These are phyloP conservation scores for Bacidia rubella DNA, from an alignment of 495 filamentous ascomycete genomes.

Conservation along the genomic window DNA sequence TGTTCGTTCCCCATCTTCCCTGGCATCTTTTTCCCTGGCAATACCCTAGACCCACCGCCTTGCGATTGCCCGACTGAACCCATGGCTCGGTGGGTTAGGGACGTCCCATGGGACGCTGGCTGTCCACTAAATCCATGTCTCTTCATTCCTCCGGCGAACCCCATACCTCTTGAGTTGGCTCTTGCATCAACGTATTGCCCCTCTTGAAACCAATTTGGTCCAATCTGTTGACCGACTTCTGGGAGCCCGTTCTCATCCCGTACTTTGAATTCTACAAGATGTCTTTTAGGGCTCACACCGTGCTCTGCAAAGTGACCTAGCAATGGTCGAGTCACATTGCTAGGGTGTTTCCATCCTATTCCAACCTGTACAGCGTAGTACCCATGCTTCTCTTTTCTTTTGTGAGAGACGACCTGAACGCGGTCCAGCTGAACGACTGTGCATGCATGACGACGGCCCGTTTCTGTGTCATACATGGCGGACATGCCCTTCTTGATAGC, in stretches of 20 bases:
- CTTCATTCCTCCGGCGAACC: conserved; percentile 97
- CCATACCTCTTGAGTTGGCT: conserved; percentile 67
- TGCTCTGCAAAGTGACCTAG: conserved; percentile 73
- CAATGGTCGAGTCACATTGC: conserved; percentile 63
- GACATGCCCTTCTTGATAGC: conserved; percentile 93
- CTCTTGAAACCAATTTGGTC: conserved; percentile 74
- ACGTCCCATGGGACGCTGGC: conserved; percentile 86
- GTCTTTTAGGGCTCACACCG: conserved; percentile 65
- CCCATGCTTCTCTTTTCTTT: conserved; percentile 66
- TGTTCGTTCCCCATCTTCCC: conserved; percentile 83
- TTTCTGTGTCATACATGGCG: conserved; percentile 62
- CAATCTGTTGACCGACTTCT: conserved; percentile 55
- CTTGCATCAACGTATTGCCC: conserved; percentile 84
- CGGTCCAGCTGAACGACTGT: conserved; percentile 91
- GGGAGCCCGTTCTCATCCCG: conserved; percentile 57
- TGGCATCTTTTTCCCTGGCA: conserved; percentile 94
- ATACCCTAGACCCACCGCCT: conserved; percentile 80
- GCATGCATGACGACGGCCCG: conserved; percentile 67
- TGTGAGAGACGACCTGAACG: conserved; percentile 73
- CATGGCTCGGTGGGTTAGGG: conserved; percentile 77
- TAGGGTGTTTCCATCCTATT: conserved; percentile 57
- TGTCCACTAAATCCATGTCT: conserved; percentile 77
- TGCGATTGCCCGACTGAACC: conserved; percentile 79
- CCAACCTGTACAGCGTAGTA: conserved; percentile 92
- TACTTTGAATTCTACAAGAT: conserved; percentile 75